These are phyloP conservation scores for Verbascum thapsus DNA, from an alignment of 257 asterid genomes.

Conservation along the genomic window DNA sequence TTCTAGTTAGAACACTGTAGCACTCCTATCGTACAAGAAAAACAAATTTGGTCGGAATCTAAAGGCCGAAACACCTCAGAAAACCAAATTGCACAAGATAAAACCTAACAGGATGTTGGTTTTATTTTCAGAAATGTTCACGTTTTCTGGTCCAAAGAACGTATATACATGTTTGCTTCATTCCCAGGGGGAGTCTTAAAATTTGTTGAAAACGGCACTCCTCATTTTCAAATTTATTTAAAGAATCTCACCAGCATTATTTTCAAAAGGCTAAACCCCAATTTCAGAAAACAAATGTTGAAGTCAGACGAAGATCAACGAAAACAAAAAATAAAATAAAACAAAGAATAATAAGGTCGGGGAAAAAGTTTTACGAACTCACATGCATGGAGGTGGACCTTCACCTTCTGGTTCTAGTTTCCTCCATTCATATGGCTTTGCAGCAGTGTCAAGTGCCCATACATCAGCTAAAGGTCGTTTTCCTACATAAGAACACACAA, in stretches of 20 bases:
- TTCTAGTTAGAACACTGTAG: slow-evolving; percentile 15
- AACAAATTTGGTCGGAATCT: not conserved
- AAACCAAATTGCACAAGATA: no score
- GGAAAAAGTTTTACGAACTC: slow-evolving; percentile 37
- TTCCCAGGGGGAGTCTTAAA: no score
- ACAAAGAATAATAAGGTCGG: not conserved
- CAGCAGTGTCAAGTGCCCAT: slow-evolving; percentile 99
- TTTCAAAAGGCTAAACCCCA: no score
- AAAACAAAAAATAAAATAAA: not conserved
- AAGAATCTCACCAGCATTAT: no score
- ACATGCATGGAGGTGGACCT: slow-evolving; percentile 99
- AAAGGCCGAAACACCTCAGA: not conserved
- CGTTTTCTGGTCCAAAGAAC: no score
- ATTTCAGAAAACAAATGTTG: not conserved
- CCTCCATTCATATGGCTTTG: slow-evolving; percentile 99
- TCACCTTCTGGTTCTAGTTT: slow-evolving; percentile 99
- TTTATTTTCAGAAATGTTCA: no score
- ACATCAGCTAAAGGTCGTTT: slow-evolving; percentile 95
- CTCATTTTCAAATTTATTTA: no score
- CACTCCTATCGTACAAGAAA: slow-evolving; percentile 6
- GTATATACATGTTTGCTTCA: no score
- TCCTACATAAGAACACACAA: slow-evolving; percentile 50
- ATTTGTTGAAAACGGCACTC: no score
- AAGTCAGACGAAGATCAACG: not conserved
- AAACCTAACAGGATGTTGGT: not conserved